Evolutionary conservation across 495 filamentous ascomycete species (phyloP), one percentile per base, ranked within the genome.

Genomic region (Lineolata rhizophorae): DNA sequence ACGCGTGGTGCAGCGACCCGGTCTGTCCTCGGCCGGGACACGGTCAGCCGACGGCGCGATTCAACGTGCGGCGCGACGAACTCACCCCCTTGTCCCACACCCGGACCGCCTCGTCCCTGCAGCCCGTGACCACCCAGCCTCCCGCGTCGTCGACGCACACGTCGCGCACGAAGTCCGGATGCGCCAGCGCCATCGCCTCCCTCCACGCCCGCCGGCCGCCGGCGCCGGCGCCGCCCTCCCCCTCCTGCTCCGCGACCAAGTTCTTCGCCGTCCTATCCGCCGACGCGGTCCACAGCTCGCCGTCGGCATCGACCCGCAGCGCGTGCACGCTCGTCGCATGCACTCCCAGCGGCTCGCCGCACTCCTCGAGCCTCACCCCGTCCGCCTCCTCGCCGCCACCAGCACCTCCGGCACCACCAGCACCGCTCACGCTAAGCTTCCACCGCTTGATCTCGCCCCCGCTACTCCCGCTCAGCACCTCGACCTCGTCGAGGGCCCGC

Each of bases 291-390:
- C 78, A 94, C 18, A 95, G 56, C 41, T 94, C 85, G 14, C 70
- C 71, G 16, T 57, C 54, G 3, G 40, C 43, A 30, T 77, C 73
- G 35, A 84, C 75, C 16, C 57, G 50, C 6, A 94, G 50, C 43
- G 64, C 72, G 50, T 92, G 78, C 9, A 97, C 73, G 38, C 72
- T 87, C 2, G 87, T 97, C 15, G 91, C 82, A 51, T 94, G 85
- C 29, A 72, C 72, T 9, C 76, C 50, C 19, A 94, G 66, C 1
- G 76, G 67, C 9, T 65, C 61, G 0, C 47, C 29, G 48, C 34
- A 65, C 1, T 76, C 66, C 9, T 66, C 61, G 0, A 46, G 30
- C 48, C 34, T 10, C 4, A 29, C 10, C 21, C 17, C 21, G 5
- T 1, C 6, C 2, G 20, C 6, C 19, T 26, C 29, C 24, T 30